phyloP scores from a whole-genome alignment of 257 asterid genomes.

The Salvia rosmarinus region DNA sequence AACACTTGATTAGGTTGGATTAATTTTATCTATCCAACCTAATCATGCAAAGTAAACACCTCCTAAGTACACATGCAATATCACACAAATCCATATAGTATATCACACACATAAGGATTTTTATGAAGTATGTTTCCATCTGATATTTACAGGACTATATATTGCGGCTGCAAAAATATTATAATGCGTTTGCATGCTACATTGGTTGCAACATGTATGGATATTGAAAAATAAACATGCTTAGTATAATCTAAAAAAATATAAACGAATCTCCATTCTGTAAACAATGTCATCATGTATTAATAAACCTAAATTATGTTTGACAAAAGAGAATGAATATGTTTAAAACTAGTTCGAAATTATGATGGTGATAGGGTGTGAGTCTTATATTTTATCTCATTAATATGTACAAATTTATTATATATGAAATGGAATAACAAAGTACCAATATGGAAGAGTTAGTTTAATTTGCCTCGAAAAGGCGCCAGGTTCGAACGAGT shows the following conservation, averaged over 20 bases:
- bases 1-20: too few relatives aligned
- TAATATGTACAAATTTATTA: background rate
- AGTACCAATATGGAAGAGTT: background rate
- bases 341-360: background rate
- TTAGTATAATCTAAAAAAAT: background rate
- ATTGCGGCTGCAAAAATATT: too few relatives aligned
- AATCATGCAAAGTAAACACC: too few relatives aligned
- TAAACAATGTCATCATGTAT: background rate
- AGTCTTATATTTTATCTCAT: background rate
- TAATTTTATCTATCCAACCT: too few relatives aligned
- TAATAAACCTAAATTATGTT: background rate
- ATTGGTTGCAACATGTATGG: background rate
- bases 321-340: background rate
- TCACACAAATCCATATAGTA: background rate
- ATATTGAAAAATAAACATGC: background rate
- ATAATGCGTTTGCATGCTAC: too few relatives aligned
- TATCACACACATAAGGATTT: background rate
- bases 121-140: background rate
- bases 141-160: background rate
- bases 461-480: conserved; percentile 52
- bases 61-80: too few relatives aligned
- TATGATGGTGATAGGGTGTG: too few relatives aligned
- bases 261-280: background rate
- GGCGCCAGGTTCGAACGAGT: conserved; percentile 47
- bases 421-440: background rate